Percentiles rank a stretch among this genome's conserved stretches.
Conservation (phyloP, 306 rosid genomes). For the Herpetospermum pedunculosum region DNA sequence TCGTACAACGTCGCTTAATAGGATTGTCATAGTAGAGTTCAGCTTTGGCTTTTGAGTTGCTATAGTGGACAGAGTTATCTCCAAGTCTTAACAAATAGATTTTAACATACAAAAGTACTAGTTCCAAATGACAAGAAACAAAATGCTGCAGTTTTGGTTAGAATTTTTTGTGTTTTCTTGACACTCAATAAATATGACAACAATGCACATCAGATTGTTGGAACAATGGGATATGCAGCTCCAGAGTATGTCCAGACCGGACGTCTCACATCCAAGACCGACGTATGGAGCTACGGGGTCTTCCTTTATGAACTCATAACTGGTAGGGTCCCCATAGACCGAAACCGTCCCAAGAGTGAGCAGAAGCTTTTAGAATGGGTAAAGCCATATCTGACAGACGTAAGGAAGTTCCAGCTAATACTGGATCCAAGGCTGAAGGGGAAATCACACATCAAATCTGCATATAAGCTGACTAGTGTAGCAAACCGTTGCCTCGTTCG, state of each 20-base stretch:
- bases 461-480: constrained; percentile 52
- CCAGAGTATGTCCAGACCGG: constrained; percentile 92
- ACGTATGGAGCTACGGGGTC: constrained; percentile 94
- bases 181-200: not conserved
- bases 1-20: not conserved
- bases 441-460: constrained; percentile 51
- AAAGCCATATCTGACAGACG: constrained; percentile 69
- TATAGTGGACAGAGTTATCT: not conserved
- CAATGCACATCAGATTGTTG: constrained; percentile 48
- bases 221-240: constrained; percentile 97
- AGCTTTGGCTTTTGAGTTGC: not conserved
- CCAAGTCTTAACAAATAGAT: not conserved
- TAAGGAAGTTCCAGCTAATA: constrained; percentile 60
- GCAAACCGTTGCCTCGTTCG: constrained; percentile 79
- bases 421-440: constrained; percentile 86
- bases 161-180: not conserved
- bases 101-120: not conserved
- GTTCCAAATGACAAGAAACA: not conserved
- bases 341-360: constrained; percentile 82
- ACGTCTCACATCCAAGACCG: constrained; percentile 74
- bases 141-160: constrained; percentile 5
- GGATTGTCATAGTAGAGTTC: not conserved
- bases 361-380: constrained; percentile 96
- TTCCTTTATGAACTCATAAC: constrained; percentile 93
- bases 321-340: constrained; percentile 81